Base-by-base conservation (phyloP, 164 flowering plant species). In the Vitis riparia region DNA sequence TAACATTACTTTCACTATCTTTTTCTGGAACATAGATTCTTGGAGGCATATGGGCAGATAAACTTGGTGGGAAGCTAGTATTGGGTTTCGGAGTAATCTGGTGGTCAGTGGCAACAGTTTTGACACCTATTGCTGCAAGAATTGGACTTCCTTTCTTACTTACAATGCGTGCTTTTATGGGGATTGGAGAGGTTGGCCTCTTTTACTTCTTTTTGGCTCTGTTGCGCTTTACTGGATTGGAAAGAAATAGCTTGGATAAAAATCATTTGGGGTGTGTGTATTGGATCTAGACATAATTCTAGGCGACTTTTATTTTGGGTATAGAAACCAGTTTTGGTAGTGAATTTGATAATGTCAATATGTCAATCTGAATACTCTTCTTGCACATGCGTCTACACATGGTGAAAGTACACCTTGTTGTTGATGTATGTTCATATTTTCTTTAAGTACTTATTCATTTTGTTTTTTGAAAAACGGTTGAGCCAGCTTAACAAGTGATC, bases 41-140 rank as follows among this genome's bases (percentile, higher is more conserved):
- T 70, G 98, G 98, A 78, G 98, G 98, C 68, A 92, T 94, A 79
- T 94, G 97, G 98, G 98, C 98, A 53, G 98, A 94, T 80, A 94
- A 89, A 76, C 62, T 91, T 79, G 98, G 98, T 73, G 98, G 98
- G 19, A 94, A 94, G 78, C 67, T 74, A 15, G 98, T 94, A 32
- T 70, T 94, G 77, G 98, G 98, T 66, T 94, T 90, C 75, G 98
- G 98, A 74, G 98, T 94, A 56, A 75, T 94, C 60, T 92, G 97
- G 97, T 95, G 99, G 99, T 93, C 99, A 14, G 30, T 90, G 53
- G 99, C 99, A 68, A 95, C 99, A 63, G 62, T 92, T 79, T 78
- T 95, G 78, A 95, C 98, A 51, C 99, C 99, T 73, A 82, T 95
- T 77, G 99, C 99, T 68, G 99, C 99, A 65, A 88, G 67, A 80